Conservation (phyloP, 2,329 filamentous ascomycete genomes). For the Ceratocystis eucalypticola region DNA sequence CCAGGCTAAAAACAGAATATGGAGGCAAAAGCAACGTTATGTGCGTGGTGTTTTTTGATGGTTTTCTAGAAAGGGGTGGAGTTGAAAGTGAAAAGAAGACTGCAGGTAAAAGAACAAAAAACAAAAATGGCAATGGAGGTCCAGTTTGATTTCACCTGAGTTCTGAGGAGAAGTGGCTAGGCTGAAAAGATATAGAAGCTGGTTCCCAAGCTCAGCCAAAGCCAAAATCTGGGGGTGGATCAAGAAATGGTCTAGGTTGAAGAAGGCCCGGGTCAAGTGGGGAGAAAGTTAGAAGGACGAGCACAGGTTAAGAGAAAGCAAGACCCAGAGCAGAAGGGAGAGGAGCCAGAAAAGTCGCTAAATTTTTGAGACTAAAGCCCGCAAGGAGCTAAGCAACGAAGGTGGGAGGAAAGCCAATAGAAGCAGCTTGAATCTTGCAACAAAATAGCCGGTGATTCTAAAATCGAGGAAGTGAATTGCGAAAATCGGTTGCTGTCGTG, state of each 20-base stretch:
- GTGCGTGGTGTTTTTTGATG: not conserved
- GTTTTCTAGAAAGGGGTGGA: not conserved
- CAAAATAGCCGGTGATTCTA: not conserved
- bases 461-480: not conserved
- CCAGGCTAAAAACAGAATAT: not conserved
- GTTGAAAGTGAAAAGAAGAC: not conserved
- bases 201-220: not conserved
- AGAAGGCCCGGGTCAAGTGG: slow-evolving; percentile 5
- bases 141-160: not conserved
- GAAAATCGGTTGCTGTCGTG: not conserved
- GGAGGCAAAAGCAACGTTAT: not conserved
- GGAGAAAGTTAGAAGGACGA: not conserved
- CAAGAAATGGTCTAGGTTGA: slow-evolving; percentile 4
- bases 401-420: not conserved
- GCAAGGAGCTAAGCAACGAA: not conserved
- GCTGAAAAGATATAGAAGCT: not conserved
- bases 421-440: not conserved
- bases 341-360: not conserved
- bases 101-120: not conserved
- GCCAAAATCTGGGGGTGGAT: slow-evolving; percentile 12
- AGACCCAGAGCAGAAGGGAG: not conserved
- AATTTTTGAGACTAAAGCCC: not conserved
- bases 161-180: not conserved
- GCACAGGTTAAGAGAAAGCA: not conserved
- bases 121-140: not conserved